Evolutionary conservation across 2,329 filamentous ascomycete species (phyloP).

Genomic region (Colletotrichum chrysophilum): DNA sequence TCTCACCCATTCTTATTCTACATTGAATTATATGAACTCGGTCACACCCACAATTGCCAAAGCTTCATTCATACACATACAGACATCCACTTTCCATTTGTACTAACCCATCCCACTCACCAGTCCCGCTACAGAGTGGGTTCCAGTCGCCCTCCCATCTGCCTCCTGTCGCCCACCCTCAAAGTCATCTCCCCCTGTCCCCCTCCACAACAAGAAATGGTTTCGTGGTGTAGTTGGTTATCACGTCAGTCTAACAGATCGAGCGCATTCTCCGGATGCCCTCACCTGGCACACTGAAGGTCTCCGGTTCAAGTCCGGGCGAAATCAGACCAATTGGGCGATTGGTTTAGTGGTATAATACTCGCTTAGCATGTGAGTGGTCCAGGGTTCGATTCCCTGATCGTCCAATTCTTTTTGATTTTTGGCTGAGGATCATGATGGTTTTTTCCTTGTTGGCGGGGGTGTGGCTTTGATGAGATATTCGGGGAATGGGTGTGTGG

Average conservation of each 20-base stretch:
- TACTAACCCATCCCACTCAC: accelerated
- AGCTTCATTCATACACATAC: not conserved
- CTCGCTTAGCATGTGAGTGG: constrained; percentile 15
- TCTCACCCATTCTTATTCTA: not conserved
- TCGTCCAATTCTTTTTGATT: constrained; percentile 5
- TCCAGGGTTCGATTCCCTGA: constrained; percentile 15
- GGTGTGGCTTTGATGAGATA: too few species aligned
- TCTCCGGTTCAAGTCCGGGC: constrained; percentile 15
- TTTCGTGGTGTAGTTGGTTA: constrained; percentile 47
- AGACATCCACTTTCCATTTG: not conserved
- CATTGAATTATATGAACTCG: not conserved
- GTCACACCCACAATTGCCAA: accelerated
- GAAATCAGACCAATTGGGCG: constrained; percentile 10
- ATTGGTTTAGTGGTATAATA: constrained; percentile 21
- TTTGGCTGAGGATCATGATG: too few species aligned
- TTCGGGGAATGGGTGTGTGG: too few species aligned
- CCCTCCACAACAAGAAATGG: not conserved
- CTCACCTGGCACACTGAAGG: constrained; percentile 4
- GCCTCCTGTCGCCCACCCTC: not conserved
- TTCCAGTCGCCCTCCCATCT: not conserved
- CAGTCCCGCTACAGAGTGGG: not conserved
- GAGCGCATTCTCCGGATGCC: not conserved
- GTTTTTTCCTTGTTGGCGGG: too few species aligned
- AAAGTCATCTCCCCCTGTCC: not conserved
- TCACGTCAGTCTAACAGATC: constrained; percentile 53